phyloP scores from a whole-genome alignment of 1,284 basidiomycete genomes.

The Entoloma clypeatum region DNA sequence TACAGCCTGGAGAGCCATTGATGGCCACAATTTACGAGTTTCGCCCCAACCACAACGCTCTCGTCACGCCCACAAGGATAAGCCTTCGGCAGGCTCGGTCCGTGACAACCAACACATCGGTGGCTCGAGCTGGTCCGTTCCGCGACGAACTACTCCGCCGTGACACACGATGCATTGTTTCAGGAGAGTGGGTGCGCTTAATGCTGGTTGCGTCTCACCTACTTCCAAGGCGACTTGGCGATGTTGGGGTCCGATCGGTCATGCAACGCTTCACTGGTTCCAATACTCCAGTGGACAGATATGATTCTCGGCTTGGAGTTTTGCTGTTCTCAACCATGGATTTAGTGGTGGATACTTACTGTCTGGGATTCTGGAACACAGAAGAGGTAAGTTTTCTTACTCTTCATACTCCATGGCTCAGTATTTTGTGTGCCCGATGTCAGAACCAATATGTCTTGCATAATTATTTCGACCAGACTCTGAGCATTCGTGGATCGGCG shows the following conservation, averaged over 20 bases:
- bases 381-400: constrained; percentile 15
- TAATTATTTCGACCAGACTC: constrained; percentile 9
- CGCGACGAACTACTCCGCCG: constrained; percentile 12
- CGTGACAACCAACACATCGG: constrained; percentile 10
- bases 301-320: constrained; percentile 14
- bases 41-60: constrained; percentile 11
- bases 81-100: no score
- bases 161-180: constrained; percentile 7
- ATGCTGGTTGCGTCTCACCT: constrained; percentile 14
- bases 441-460: constrained; percentile 16
- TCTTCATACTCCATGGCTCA: constrained; percentile 2
- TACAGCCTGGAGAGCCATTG: constrained; percentile 12
- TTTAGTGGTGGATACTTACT: constrained; percentile 10
- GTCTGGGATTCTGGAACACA: constrained; percentile 16
- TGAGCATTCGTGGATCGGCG: constrained; percentile 8
- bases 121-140: constrained; percentile 9
- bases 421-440: constrained; percentile 10
- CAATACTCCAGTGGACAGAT: constrained; percentile 13
- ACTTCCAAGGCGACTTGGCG: constrained; percentile 18
- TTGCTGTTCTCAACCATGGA: constrained; percentile 11
- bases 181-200: not conserved
- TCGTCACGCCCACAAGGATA: constrained; percentile 11
- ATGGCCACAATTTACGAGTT: constrained; percentile 17
- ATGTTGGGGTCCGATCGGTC: constrained; percentile 14
- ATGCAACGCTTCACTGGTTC: constrained; percentile 15